phyloP scores from a whole-genome alignment of 805 yeast genomes.

The Lachancea nothofagi region DNA sequence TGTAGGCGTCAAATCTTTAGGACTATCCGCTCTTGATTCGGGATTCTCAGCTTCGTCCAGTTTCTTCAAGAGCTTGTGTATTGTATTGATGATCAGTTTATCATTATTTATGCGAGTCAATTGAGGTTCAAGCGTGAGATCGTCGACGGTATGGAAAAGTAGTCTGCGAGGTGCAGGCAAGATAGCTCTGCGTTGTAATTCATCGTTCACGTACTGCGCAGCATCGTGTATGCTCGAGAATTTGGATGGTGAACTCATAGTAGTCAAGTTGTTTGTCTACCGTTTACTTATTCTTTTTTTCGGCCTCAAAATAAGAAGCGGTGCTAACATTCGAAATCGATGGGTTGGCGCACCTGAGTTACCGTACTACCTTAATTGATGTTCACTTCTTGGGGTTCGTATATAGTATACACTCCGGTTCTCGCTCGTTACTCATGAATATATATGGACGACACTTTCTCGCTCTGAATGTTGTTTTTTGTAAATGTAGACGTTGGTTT shows the following conservation, averaged over 20 bases:
- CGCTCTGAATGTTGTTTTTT: not conserved
- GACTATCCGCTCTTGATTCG: not conserved
- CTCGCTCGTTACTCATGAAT: conserved; percentile 12
- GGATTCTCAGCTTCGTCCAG: conserved; percentile 4
- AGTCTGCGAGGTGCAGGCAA: conserved; percentile 12
- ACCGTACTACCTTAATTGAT: not conserved
- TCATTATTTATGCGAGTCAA: conserved; percentile 13
- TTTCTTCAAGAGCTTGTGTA: conserved; percentile 18
- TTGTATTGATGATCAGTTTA: conserved; percentile 19
- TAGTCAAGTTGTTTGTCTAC: not conserved
- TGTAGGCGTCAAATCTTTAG: not conserved
- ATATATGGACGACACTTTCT: conserved; percentile 5
- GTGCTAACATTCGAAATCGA: not conserved
- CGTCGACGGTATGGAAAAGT: conserved; percentile 6
- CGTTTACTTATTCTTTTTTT: no score
- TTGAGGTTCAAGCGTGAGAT: conserved; percentile 7
- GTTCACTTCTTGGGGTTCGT: conserved; percentile 3
- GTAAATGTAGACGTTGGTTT: not conserved
- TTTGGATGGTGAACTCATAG: conserved; percentile 4
- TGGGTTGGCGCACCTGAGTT: not conserved
- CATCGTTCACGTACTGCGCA: conserved; percentile 18
- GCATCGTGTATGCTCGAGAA: conserved; percentile 22
- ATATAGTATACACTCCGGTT: conserved; percentile 10
- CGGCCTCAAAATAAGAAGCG: no score
- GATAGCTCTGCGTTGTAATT: conserved; percentile 16